Base-by-base conservation (phyloP, 31 red algal species). In the Asparagopsis taxiformis region DNA sequence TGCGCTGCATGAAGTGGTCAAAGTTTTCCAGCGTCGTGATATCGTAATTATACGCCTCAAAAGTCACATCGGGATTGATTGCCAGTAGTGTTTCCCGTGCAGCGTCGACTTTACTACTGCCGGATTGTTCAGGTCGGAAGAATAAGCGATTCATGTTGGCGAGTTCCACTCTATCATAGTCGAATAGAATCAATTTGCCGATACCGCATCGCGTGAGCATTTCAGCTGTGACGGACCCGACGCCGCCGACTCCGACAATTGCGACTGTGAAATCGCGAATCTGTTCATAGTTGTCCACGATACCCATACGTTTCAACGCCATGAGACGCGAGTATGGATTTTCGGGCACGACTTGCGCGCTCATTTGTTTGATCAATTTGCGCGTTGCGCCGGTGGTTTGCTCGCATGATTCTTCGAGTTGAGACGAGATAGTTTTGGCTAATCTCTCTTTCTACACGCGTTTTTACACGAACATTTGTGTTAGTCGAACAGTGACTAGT, bases 111-210 rank as follows among this genome's bases (percentile, higher is more conserved):
- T 97, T 97, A 33, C 57, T 35, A 28, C 70, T 20, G 1, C 87
- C 86, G 0, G 76, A 58, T 67, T 97, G 93, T 22, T 82, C 80
- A 32, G 87, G 93, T 41, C 78, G 64, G 60, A 79, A 97, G 59
- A 97, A 97, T 15, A 97, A 75, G n/a, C 93, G 74, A 43, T 97
- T 97, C 79, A 97, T 97, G 57, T 97, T 96, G 15, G 93, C 93
- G 5, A 84, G 65, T 36, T 87, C 79, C 10, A 97, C 93, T 23
- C 68, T 91, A 68, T 97, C 93, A 38, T 85, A 83, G 65, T 97
- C 93, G 50, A 97, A 91, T 19, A 97, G 74, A 51, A 85, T 70
- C 2, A 97, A 76, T 31, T 81, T 80, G 37, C 93, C 93, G 35
- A 97, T 84, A 32, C 93, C 93, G 59, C 87, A 97, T 36, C 93